Percentiles rank a stretch among this genome's conserved stretches.
phyloP scores from a whole-genome alignment of 2,329 filamentous ascomycete genomes.

The Coniochaeta sp. region DNA sequence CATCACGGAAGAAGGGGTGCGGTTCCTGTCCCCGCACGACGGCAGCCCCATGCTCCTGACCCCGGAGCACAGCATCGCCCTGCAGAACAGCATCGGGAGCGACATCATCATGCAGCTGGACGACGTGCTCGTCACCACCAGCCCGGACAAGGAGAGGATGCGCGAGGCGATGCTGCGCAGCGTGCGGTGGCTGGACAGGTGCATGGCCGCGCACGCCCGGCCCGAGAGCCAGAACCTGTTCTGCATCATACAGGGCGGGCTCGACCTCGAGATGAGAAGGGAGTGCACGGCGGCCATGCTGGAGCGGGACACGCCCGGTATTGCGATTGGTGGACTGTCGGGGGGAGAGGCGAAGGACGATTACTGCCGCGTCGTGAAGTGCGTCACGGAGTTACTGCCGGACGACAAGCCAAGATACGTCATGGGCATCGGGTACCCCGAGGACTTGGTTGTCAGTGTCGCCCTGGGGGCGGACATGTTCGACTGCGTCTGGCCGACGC shows the following conservation, averaged over 20 bases:
- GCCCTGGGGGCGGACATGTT: conserved; percentile 98
- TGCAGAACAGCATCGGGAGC: conserved; percentile 95
- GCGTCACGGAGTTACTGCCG: conserved; percentile 79
- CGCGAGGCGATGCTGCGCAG: conserved; percentile 91
- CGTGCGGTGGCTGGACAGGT: conserved; percentile 91
- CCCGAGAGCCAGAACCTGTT: conserved; percentile 86
- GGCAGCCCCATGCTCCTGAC: conserved; percentile 94
- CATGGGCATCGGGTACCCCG: conserved; percentile 97
- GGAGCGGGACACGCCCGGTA: conserved; percentile 82
- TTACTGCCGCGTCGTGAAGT: conserved; percentile 83
- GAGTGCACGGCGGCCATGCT: conserved; percentile 87
- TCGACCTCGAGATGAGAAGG: conserved; percentile 78
- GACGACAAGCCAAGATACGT: conserved; percentile 95
- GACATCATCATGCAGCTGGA: conserved; percentile 99
- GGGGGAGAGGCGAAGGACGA: conserved; percentile 92
- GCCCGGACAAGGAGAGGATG: conserved; percentile 81
- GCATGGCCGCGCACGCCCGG: conserved; percentile 81
- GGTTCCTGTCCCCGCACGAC: conserved; percentile 94
- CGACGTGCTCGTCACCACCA: conserved; percentile 95
- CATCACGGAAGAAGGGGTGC: conserved; percentile 91
- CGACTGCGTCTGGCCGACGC: conserved; percentile 97
- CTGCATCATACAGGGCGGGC: conserved; percentile 94
- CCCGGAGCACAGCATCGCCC: conserved; percentile 89
- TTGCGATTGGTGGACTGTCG: conserved; percentile 90
- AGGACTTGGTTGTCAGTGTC: conserved; percentile 88